A percentile compares a stretch with the other conserved stretches of the same genome.
These are phyloP conservation scores for Boletus rubroflammeus DNA, from an alignment of 768 basidiomycete genomes.

Conservation along the genomic window DNA sequence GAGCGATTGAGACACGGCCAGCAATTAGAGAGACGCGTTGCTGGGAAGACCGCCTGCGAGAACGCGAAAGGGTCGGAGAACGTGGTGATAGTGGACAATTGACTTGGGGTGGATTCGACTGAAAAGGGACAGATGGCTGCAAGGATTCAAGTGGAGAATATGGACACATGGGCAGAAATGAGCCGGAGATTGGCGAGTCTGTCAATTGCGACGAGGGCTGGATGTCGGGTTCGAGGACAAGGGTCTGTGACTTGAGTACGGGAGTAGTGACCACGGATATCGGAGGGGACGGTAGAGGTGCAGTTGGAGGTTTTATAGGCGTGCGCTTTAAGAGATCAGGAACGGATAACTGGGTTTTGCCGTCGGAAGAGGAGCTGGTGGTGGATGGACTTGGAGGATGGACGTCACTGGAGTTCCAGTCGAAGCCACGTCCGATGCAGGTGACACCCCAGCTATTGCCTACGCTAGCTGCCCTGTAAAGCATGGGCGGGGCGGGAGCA, in stretches of 20 bases:
- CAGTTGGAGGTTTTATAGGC: constrained; percentile 6
- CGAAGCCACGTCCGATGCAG: constrained; percentile 76
- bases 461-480: constrained; percentile 63
- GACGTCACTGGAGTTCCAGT: constrained; percentile 56
- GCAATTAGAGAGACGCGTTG: constrained; percentile 83
- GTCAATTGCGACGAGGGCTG: constrained; percentile 29
- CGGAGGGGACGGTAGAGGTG: constrained; percentile 12
- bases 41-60: constrained; percentile 76
- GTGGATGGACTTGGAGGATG: constrained; percentile 15
- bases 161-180: constrained; percentile 35
- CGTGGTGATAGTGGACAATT: constrained; percentile 36
- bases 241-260: constrained; percentile 25
- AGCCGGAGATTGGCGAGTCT: constrained; percentile 27
- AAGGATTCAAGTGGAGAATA: constrained; percentile 28
- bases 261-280: constrained; percentile 15
- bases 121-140: constrained; percentile 22
- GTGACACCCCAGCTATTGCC: constrained; percentile 84
- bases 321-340: constrained; percentile 13
- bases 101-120: constrained; percentile 15
- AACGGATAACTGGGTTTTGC: constrained; percentile 5
- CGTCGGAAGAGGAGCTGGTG: constrained; percentile 4
- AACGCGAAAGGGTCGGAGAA: constrained; percentile 57
- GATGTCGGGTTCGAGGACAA: constrained; percentile 24
- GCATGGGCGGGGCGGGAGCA: constrained; percentile 43
- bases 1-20: constrained; percentile 74